Evolutionary conservation across 345 rosid genomes (phyloP), one percentile per base, ranked within the genome.

Genomic region (Salix viminalis): DNA sequence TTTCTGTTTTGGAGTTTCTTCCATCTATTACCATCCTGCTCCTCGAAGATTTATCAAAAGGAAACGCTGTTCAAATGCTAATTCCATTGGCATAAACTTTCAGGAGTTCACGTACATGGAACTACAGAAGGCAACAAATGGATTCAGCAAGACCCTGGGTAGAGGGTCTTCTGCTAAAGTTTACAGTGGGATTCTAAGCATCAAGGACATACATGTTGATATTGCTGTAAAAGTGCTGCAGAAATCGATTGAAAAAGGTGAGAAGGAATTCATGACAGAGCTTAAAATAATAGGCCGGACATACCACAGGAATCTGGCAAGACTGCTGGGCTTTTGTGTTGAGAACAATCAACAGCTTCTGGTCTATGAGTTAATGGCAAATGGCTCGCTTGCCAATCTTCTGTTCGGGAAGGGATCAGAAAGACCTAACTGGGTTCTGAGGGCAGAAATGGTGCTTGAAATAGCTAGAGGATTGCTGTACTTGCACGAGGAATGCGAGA

Each of bases 151-250:
- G 58, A 9, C 24, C 8, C 65, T 83, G 1, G 86, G 86, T 13
- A 73, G 71, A 70, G 86, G 86, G 46, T 79, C 86, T 11, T 83
- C 83, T 2, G 83, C 61, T n/a, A 66, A 65, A 34, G 86, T 83
- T 70, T 83, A 76, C 61, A 14, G 78, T 1, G 86, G 86, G 52
- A 67, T 23, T 50, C 37, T 83, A 39, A 6, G 19, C 34, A 34
- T 77, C 1, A 70, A 79, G 8, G 74, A 79, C 39, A 6, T 19
- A 9, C 69, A 56, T 64, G 23, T 79, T 46, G 81, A 79, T 19
- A 66, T 79, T 66, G 86, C 86, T 1, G 81, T 79, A 65, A 83
- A 83, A 34, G 44, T 65, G 44, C 73, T 83, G 34, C 68, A 70
- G 73, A 76, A 54, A 70, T 70, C 74, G 23, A 79, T 79, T 7